Percentiles rank a stretch among this genome's conserved stretches.
Conservation (phyloP, 176 grass and related monocot species). For the Metroxylon sagu region DNA sequence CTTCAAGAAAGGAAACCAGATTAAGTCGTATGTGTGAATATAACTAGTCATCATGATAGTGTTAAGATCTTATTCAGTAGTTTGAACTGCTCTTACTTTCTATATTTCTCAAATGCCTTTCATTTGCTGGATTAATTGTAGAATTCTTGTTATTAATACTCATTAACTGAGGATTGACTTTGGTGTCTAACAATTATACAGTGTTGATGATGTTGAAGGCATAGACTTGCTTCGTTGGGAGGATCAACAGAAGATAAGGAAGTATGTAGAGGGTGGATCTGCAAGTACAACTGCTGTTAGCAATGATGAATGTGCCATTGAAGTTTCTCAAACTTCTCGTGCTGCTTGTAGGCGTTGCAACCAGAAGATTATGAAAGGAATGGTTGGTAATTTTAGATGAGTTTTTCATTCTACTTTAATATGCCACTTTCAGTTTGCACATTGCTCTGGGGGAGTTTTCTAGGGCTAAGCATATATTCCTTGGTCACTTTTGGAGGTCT, state of each 20-base stretch:
- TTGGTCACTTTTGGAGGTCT: not conserved
- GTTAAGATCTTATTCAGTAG: too few relatives aligned
- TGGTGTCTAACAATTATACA: constrained; percentile 8
- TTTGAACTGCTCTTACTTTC: not conserved
- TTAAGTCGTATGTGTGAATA: constrained; percentile 56
- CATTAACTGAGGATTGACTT: not conserved
- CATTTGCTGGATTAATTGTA: too few relatives aligned
- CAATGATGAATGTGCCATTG: constrained; percentile 57
- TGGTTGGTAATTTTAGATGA: constrained; percentile 44
- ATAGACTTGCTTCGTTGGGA: constrained; percentile 86
- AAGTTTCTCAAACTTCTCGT: constrained; percentile 73
- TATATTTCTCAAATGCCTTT: not conserved
- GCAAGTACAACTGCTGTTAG: constrained; percentile 25
- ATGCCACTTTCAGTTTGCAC: not conserved
- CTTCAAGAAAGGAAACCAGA: constrained; percentile 82
- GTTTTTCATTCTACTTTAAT: constrained; percentile 1
- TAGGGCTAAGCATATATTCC: too few relatives aligned
- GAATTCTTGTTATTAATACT: not conserved
- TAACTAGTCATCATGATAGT: too few relatives aligned
- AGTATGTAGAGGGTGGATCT: constrained; percentile 45
- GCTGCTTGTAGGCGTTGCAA: constrained; percentile 64
- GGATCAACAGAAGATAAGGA: constrained; percentile 82
- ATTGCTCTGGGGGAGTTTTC: not conserved
- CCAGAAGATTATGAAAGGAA: constrained; percentile 85
- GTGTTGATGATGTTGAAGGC: constrained; percentile 85